These are phyloP conservation scores for Phytopythium cucurbitacearum DNA, from an alignment of 352 stramenopile species.

Conservation along the genomic window DNA sequence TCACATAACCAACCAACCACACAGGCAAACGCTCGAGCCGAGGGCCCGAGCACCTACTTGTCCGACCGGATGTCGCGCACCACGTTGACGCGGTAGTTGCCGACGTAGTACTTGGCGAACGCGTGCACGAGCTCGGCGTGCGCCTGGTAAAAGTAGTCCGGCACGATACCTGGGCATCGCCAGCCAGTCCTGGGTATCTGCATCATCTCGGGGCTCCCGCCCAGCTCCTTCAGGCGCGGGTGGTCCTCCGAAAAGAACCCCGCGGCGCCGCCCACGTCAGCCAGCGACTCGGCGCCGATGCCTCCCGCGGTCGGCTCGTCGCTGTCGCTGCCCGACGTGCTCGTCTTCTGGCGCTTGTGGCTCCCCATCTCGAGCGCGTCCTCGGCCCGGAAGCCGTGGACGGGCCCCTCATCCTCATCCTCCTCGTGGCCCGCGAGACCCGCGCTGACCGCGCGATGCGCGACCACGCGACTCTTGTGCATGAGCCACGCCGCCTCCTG, in stretches of 20 bases:
- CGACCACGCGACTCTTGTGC: slow-evolving; percentile 60
- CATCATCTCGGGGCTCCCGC: slow-evolving; percentile 10
- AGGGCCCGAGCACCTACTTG: slow-evolving; percentile 28
- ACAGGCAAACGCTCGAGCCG: slow-evolving; percentile 1
- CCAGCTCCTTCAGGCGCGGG: slow-evolving; percentile 4
- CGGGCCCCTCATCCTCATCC: slow-evolving; percentile 4
- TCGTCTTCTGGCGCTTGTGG: slow-evolving; percentile 18
- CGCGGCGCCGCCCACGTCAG: slow-evolving; percentile 1
- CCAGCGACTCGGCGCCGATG: neutral
- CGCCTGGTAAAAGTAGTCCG: slow-evolving; percentile 43
- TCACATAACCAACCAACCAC: slow-evolving; percentile 5
- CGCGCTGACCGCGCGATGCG: slow-evolving; percentile 18
- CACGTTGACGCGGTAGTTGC: slow-evolving; percentile 54
- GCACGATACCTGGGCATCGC: slow-evolving; percentile 55
- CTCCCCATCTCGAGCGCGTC: slow-evolving; percentile 4
- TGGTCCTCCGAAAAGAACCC: slow-evolving; percentile 27
- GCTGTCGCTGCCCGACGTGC: slow-evolving; percentile 9
- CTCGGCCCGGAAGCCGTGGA: neutral
- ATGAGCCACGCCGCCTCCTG: slow-evolving; percentile 60
- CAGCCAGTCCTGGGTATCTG: slow-evolving; percentile 50
- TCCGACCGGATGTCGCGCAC: slow-evolving; percentile 61
- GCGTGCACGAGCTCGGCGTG: slow-evolving; percentile 50
- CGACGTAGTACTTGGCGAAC: slow-evolving; percentile 68
- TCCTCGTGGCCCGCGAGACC: slow-evolving; percentile 8
- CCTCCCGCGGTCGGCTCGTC: slow-evolving; percentile 7